Base-by-base conservation (phyloP, 2,329 filamentous ascomycete genomes). In the Cercospora berteroae region DNA sequence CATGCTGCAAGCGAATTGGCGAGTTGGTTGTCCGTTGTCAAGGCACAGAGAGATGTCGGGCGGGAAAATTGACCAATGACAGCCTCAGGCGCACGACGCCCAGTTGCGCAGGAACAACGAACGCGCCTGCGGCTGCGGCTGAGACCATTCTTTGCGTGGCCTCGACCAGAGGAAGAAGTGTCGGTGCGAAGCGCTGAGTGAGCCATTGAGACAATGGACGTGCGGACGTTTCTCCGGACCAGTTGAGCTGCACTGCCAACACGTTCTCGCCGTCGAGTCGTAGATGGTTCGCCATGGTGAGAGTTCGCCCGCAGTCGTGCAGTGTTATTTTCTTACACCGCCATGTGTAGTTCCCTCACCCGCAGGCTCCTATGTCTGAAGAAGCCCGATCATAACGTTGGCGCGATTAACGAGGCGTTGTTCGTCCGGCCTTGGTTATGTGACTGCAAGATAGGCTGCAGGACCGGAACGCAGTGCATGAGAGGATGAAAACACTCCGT, bases 291-390 rank as follows among this genome's bases (percentile, higher is more conserved):
- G 62, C 62, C 33, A 44, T 52, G 23, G 62, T 8, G 20, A 62
- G 55, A 9, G 52, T 25, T 58, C 4, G 55, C 12, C 55, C 18
- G 55, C 55, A 58, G n/a, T 31, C 55, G 27, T n/a, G 55, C 55
- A 58, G 27, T 33, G 10, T 20, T 27, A 20, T 20, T 36, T 20
- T 16, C 55, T 25, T 65, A 61, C 57, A 65, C 57, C 64, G 64
- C 57, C 36, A 60, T 66, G 50, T 57, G 64, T 62, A 63, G 52
- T 64, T 64, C 42, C 20, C 66, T 70, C 71, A 71, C 67, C 68
- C 29, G 68, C 69, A 71, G 68, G 8, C 31, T 63, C 50, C 27
- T 56, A 44, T 57, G 13, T 27, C 20, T 29, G 9, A n/a, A 57
- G 23, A 20, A n/a, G 33, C 18, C 36, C 61, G 31, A 63, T 63